Evolutionary conservation across 164 flowering plant genomes (phyloP).

Genomic region (Warburgia ugandensis): DNA sequence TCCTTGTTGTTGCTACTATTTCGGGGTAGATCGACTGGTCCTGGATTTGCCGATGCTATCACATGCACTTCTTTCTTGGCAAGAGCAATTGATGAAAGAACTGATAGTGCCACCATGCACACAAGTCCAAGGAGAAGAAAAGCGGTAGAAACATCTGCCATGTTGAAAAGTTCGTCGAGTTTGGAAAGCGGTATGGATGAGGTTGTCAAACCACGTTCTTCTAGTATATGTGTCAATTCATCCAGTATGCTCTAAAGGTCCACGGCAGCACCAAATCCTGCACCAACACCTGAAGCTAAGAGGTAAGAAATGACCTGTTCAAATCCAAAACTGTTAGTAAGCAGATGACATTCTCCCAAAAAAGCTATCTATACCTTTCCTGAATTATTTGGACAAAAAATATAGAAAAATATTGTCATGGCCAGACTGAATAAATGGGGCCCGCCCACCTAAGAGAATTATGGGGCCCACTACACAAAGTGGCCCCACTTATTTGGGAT

Average conservation of each 20-base stretch:
- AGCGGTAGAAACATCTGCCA: background rate
- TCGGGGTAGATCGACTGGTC: too few species aligned
- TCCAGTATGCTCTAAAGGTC: background rate
- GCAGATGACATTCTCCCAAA: too few species aligned
- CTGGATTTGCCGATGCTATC: too few species aligned
- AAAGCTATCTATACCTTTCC: too few species aligned
- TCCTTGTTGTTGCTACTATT: too few species aligned
- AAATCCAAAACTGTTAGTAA: too few species aligned
- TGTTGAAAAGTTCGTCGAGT: background rate
- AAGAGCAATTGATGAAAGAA: background rate
- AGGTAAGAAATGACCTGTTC: background rate
- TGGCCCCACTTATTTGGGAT: too few species aligned
- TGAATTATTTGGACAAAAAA: too few species aligned
- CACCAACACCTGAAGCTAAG: background rate
- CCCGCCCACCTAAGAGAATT: too few species aligned
- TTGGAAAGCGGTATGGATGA: background rate
- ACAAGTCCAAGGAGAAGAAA: background rate
- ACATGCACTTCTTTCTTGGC: background rate
- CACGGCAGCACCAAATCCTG: background rate
- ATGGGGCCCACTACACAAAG: too few species aligned
- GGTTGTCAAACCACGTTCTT: background rate
- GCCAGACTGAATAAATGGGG: too few species aligned
- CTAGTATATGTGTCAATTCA: background rate
- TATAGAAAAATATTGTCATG: too few species aligned
- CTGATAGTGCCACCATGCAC: background rate